Percentiles rank a stretch among this genome's conserved stretches.
Evolutionary conservation across 148 eudicot genomes (phyloP).

Genomic region (Chenopodium berlandieri): DNA sequence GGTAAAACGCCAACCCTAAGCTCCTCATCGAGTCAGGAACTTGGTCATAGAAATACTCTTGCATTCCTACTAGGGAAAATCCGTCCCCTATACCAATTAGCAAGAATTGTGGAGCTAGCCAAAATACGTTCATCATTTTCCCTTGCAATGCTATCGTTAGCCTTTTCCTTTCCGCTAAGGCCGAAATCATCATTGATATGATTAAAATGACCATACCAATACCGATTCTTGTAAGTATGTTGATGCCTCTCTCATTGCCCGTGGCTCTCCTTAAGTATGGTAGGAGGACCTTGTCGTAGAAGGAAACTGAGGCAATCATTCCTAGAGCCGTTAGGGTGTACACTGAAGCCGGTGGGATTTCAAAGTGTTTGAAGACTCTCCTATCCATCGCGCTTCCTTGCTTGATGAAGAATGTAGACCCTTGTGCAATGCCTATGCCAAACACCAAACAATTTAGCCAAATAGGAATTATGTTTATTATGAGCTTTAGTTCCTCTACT

Average conservation of each 20-base stretch:
- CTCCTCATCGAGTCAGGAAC: slow-evolving; percentile 74
- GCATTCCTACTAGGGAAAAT: slow-evolving; percentile 61
- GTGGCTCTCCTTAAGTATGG: slow-evolving; percentile 49
- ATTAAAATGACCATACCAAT: slow-evolving; percentile 54
- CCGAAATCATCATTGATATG: slow-evolving; percentile 39
- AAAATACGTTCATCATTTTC: slow-evolving; percentile 40
- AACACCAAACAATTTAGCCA: slow-evolving; percentile 56
- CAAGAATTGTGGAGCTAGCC: slow-evolving; percentile 66
- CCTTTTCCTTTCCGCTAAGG: slow-evolving; percentile 47
- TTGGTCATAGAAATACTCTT: slow-evolving; percentile 73
- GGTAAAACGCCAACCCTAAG: slow-evolving; percentile 55
- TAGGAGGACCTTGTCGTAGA: slow-evolving; percentile 48
- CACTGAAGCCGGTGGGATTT: slow-evolving; percentile 54
- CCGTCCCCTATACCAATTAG: slow-evolving; percentile 59
- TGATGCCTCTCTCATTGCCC: slow-evolving; percentile 54
- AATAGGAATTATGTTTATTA: slow-evolving; percentile 52
- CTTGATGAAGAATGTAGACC: slow-evolving; percentile 65
- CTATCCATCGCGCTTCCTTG: slow-evolving; percentile 48
- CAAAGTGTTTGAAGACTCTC: slow-evolving; percentile 27
- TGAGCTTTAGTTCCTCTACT: slow-evolving; percentile 63
- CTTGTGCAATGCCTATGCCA: slow-evolving; percentile 54
- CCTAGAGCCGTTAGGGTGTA: slow-evolving; percentile 39
- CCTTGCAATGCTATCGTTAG: slow-evolving; percentile 23
- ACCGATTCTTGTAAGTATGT: slow-evolving; percentile 52
- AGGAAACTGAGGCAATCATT: slow-evolving; percentile 34